Conservation (phyloP, 164 flowering plant genomes). For the Aristolochia fimbriata region DNA sequence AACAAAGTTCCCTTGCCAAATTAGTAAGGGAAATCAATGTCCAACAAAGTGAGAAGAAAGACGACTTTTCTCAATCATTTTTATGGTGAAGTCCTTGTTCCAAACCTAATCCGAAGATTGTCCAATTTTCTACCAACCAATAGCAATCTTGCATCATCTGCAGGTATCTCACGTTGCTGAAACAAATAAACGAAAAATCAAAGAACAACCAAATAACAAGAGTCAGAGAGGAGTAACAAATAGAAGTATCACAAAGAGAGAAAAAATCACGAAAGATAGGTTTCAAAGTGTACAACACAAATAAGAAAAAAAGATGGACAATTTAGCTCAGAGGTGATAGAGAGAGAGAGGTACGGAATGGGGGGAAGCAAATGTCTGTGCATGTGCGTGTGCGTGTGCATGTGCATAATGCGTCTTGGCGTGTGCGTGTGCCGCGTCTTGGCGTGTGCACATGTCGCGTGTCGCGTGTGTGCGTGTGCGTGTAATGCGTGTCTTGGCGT, state of each 20-base stretch:
- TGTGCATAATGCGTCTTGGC: background rate
- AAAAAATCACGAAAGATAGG: background rate
- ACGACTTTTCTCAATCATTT: too few species aligned
- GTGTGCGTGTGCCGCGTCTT: too few species aligned
- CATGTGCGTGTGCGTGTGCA: too few species aligned
- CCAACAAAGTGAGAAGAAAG: too few species aligned
- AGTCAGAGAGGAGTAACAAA: background rate
- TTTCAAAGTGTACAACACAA: background rate
- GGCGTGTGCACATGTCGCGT: too few species aligned
- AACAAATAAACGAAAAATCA: slow-evolving; percentile 1
- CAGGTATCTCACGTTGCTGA: slow-evolving; percentile 78
- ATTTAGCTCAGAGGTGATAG: too few species aligned
- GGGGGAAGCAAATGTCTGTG: background rate
- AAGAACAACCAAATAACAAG: background rate
- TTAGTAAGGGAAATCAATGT: too few species aligned
- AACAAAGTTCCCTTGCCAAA: too few species aligned
- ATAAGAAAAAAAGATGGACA: too few species aligned
- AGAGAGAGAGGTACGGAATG: too few species aligned
- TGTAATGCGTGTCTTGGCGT: too few species aligned
- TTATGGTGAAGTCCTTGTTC: slow-evolving; percentile 8
- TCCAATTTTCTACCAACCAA: slow-evolving; percentile 39
- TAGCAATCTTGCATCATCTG: slow-evolving; percentile 66
- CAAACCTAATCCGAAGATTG: slow-evolving; percentile 29
- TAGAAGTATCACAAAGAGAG: background rate
- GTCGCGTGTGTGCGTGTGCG: too few species aligned